Conservation (phyloP, 2,329 filamentous ascomycete genomes). For the Diaporthe citriasiana region DNA sequence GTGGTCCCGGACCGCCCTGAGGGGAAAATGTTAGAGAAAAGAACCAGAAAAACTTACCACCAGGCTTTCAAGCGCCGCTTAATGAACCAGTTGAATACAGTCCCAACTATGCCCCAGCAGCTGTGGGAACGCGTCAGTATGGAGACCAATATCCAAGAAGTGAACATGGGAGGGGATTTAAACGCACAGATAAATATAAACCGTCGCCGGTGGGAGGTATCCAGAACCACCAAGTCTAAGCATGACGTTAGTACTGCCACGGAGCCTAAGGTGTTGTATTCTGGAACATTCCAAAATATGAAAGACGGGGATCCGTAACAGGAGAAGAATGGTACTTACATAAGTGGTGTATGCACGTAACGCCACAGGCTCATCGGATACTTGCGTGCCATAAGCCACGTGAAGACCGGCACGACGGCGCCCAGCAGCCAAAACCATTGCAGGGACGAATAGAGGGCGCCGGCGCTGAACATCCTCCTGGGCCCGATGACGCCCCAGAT, state of each 20-base stretch:
- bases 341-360: too few relatives aligned
- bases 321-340: too few relatives aligned
- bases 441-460: slow-evolving; percentile 73
- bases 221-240: slow-evolving; percentile 76
- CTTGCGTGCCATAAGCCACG: slow-evolving; percentile 72
- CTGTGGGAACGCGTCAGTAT: slow-evolving; percentile 34
- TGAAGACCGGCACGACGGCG: slow-evolving; percentile 71
- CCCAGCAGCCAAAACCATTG: slow-evolving; percentile 82
- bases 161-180: too few relatives aligned
- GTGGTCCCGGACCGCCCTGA: neutral
- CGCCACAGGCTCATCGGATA: slow-evolving; percentile 74
- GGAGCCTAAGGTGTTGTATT: too few relatives aligned
- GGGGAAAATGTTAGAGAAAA: neutral
- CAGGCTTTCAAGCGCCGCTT: slow-evolving; percentile 76
- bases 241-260: too few relatives aligned
- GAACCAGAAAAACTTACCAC: slow-evolving; percentile 64
- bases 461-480: slow-evolving; percentile 75
- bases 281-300: too few relatives aligned
- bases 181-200: slow-evolving; percentile 73
- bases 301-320: too few relatives aligned
- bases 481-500: slow-evolving; percentile 83
- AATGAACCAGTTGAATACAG: slow-evolving; percentile 78
- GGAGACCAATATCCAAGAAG: neutral
- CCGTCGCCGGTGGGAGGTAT: slow-evolving; percentile 77
- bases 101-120: slow-evolving; percentile 77